Conservation (phyloP, 1,284 basidiomycete genomes). For the Somion occarium region DNA sequence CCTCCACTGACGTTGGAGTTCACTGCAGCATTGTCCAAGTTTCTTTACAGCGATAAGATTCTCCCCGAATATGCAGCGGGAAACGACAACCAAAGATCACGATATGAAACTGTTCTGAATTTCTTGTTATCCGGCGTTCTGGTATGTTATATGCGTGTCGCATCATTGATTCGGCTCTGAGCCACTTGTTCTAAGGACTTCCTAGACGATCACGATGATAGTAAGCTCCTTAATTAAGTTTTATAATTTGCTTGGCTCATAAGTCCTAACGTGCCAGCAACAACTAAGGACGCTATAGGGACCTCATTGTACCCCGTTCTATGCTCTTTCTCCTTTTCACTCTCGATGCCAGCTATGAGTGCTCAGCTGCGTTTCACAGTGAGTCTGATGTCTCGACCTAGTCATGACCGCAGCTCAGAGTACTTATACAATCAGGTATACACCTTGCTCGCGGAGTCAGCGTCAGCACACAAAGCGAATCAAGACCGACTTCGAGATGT, state of each 20-base stretch:
- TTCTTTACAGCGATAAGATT: constrained; percentile 25
- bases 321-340: constrained; percentile 27
- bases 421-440: constrained; percentile 22
- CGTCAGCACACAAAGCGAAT: constrained; percentile 23
- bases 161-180: background rate
- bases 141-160: constrained; percentile 18
- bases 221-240: constrained; percentile 7
- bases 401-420: background rate
- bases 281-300: constrained; percentile 23
- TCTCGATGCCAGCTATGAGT: constrained; percentile 21
- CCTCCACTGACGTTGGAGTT: constrained; percentile 22
- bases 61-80: constrained; percentile 17
- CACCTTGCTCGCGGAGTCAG: constrained; percentile 26
- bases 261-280: constrained; percentile 7
- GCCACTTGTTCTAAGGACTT: constrained; percentile 18
- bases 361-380: constrained; percentile 28
- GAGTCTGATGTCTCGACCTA: constrained; percentile 11
- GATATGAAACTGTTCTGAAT: constrained; percentile 27
- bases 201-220: constrained; percentile 18
- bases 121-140: constrained; percentile 29
- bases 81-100: constrained; percentile 16
- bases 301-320: constrained; percentile 24
- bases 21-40: constrained; percentile 22
- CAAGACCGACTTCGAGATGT: constrained; percentile 24
- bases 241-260: background rate